Conservation (phyloP, 2,329 filamentous ascomycete species). For the Beauveria asiatica region DNA sequence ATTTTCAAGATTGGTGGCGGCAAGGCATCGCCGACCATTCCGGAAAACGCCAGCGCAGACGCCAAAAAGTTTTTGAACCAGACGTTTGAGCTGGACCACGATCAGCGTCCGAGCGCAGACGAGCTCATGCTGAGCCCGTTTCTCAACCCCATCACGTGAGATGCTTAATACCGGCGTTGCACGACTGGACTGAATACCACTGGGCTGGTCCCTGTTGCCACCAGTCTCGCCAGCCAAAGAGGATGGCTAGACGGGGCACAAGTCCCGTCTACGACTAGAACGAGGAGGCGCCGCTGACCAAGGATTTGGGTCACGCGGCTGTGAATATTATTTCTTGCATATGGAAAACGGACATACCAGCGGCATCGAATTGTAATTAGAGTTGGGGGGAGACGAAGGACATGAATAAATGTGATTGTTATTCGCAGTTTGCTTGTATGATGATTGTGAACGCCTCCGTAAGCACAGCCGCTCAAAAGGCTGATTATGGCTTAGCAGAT, state of each 20-base stretch:
- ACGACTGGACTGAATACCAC: not conserved
- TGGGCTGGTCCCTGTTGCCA: slow-evolving; percentile 4
- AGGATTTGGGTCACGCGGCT: not conserved
- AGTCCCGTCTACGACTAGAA: not conserved
- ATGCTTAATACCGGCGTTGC: not conserved
- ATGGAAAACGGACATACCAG: not conserved
- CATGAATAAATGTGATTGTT: slow-evolving; percentile 4
- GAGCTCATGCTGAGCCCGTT: slow-evolving; percentile 81
- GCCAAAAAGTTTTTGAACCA: slow-evolving; percentile 74
- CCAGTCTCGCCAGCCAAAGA: not conserved
- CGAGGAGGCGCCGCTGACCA: not conserved
- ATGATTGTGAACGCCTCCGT: not conserved
- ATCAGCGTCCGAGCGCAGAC: slow-evolving; percentile 83
- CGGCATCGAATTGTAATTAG: slow-evolving; percentile 6
- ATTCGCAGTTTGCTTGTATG: not conserved
- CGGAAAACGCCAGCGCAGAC: slow-evolving; percentile 76
- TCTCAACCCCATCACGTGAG: slow-evolving; percentile 59
- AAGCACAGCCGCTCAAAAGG: not conserved
- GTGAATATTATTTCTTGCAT: slow-evolving; percentile 5
- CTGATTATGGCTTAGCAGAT: not conserved
- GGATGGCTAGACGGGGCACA: not conserved
- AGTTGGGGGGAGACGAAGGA: not conserved
- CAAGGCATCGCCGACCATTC: slow-evolving; percentile 79
- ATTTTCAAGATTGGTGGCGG: slow-evolving; percentile 97
- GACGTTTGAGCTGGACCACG: slow-evolving; percentile 94